Evolutionary conservation across 2,329 filamentous ascomycete species (phyloP).

Genomic region (Aspergillus quadrilineatus): DNA sequence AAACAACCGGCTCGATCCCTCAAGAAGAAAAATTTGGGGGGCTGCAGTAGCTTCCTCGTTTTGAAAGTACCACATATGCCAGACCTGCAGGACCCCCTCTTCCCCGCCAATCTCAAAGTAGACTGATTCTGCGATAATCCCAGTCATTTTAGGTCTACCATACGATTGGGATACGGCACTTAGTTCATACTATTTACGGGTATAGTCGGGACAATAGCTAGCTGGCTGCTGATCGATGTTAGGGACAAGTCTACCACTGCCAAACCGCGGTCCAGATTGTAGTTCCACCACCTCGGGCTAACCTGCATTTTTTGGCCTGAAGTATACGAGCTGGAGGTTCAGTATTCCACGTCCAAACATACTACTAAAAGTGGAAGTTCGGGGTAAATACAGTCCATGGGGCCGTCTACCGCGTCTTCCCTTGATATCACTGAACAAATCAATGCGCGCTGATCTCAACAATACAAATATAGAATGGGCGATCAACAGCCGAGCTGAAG

Average conservation of each 20-base stretch:
- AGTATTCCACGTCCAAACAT: too few relatives aligned
- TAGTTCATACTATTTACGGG: too few relatives aligned
- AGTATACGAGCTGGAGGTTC: neutral
- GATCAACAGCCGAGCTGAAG: neutral
- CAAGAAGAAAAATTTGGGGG: neutral
- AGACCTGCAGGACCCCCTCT: neutral
- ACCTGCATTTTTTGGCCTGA: neutral
- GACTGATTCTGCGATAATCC: constrained; percentile 12
- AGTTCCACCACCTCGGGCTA: neutral
- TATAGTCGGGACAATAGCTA: neutral
- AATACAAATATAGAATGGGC: constrained; percentile 2
- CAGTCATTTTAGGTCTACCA: neutral
- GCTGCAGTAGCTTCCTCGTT: neutral
- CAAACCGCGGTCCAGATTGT: neutral
- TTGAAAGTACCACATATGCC: neutral
- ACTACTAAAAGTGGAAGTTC: too few relatives aligned
- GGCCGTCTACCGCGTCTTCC: neutral
- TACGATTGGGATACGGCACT: neutral
- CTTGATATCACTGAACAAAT: neutral
- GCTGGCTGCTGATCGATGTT: neutral
- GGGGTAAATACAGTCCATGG: neutral
- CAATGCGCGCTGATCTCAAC: neutral
- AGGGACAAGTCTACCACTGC: neutral
- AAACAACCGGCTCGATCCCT: neutral
- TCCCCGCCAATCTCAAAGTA: neutral